phyloP scores from a whole-genome alignment of 2,329 filamentous ascomycete species.

The Aspergillus eucalypticola region DNA sequence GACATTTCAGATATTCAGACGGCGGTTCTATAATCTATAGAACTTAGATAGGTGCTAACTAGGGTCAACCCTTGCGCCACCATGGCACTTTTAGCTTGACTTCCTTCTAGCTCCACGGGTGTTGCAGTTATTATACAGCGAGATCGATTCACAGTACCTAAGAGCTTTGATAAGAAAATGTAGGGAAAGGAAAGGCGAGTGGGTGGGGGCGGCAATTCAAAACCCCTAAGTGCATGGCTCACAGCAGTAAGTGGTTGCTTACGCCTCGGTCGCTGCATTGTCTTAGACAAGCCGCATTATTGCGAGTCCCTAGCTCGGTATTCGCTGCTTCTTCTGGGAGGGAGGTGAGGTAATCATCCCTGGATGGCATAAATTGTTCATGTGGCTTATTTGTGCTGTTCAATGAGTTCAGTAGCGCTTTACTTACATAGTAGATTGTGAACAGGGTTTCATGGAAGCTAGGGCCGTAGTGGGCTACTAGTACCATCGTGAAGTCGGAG shows the following conservation, averaged over 20 bases:
- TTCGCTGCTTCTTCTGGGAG: neutral
- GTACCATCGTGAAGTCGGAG: too few species aligned
- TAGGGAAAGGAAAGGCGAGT: too few species aligned
- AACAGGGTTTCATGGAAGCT: neutral
- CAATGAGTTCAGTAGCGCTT: neutral
- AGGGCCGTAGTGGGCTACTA: neutral
- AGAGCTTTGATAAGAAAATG: too few species aligned
- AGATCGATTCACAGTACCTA: too few species aligned
- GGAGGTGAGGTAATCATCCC: neutral
- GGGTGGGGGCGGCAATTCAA: too few species aligned
- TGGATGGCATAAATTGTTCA: neutral
- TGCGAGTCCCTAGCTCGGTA: neutral
- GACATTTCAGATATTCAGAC: too few species aligned
- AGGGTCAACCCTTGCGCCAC: too few species aligned
- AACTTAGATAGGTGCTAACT: too few species aligned
- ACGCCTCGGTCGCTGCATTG: neutral
- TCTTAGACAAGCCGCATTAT: constrained; percentile 10
- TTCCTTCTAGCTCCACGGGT: too few species aligned
- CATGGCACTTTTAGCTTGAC: too few species aligned
- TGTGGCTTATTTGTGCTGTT: neutral
- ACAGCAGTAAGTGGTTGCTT: neutral
- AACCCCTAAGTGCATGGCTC: neutral
- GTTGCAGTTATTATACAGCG: too few species aligned
- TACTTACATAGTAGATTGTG: neutral
- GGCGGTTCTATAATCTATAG: too few species aligned